Base-by-base conservation (phyloP, 805 yeast species). In the Nakazawaea molendinolei region DNA sequence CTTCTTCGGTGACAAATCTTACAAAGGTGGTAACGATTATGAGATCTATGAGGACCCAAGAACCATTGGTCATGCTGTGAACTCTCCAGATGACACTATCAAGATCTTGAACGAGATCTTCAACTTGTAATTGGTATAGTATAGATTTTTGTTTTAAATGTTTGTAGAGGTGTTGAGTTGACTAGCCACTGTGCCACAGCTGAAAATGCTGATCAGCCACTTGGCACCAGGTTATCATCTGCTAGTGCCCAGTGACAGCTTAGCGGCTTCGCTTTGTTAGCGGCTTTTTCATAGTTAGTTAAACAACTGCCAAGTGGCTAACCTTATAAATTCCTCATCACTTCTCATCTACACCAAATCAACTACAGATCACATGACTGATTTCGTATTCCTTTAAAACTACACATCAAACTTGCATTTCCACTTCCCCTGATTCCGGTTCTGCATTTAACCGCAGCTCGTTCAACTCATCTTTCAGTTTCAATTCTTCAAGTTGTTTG, bases 1-100 rank as follows among this genome's bases (percentile, higher is more conserved):
- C 71, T 92, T 92, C 79, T 92, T 92, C 58, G 98, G 99, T 67
- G 99, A 92, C 75, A 92, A 92, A 75, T 74, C 95, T 48, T 83
- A 83, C 72, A 63, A 78, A 67, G 99, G 99, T 58, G 98, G 99
- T 69, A 92, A 92, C 67, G 99, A 92, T 69, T 92, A 81, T 67
- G 98, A 92, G 74, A 92, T 92, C 63, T 92, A 82, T 72, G 69
- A 60, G 52, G 99, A 92, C 62, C 62, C 69, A 38, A 86, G 99
- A 77, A 89, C 97, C 46, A 79, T 85, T 46, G 99, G 98, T 52
- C 97, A 92, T 58, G 77, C 97, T 43, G 97, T 92, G 49, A 71
- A 74, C 52, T 66, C 73, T 51, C 99, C 99, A 50, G 83, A 65
- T 31, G 98, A 92, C 65, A 92, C 99, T 49, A 77, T 77, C 49